phyloP scores from a whole-genome alignment of 148 eudicot genomes.

The Hydrangea macrophylla region DNA sequence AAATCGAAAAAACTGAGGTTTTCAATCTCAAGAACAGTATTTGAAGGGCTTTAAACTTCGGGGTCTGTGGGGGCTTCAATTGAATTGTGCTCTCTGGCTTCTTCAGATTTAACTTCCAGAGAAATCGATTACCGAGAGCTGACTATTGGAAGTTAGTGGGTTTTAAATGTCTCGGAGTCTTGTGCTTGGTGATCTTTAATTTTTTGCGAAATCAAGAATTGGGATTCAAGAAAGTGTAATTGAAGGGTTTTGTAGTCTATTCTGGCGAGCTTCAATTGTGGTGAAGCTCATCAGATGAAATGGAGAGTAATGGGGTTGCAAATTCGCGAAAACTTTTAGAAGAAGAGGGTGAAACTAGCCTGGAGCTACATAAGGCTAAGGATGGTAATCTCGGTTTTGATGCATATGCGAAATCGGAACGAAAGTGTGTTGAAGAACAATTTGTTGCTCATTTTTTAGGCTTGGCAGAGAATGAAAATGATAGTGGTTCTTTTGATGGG shows the following conservation, averaged over 20 bases:
- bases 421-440: not conserved
- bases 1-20: too few relatives aligned
- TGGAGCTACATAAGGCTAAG: constrained; percentile 5
- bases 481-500: not conserved
- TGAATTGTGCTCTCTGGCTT: not conserved
- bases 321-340: not conserved
- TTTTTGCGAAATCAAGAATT: not conserved
- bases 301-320: constrained; percentile 27
- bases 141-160: too few relatives aligned
- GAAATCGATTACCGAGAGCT: not conserved
- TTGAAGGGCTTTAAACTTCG: not conserved
- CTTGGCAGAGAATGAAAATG: constrained; percentile 9
- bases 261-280: constrained; percentile 13
- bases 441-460: not conserved
- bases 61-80: not conserved
- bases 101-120: not conserved
- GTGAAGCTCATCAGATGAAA: constrained; percentile 23
- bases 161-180: too few relatives aligned
- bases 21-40: not conserved
- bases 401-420: constrained; percentile 3
- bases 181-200: not conserved
- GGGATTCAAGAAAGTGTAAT: too few relatives aligned
- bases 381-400: constrained; percentile 6
- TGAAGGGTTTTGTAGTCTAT: not conserved
- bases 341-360: constrained; percentile 4